phyloP scores from a whole-genome alignment of 805 yeast species.

The Candida parachauliodes region DNA sequence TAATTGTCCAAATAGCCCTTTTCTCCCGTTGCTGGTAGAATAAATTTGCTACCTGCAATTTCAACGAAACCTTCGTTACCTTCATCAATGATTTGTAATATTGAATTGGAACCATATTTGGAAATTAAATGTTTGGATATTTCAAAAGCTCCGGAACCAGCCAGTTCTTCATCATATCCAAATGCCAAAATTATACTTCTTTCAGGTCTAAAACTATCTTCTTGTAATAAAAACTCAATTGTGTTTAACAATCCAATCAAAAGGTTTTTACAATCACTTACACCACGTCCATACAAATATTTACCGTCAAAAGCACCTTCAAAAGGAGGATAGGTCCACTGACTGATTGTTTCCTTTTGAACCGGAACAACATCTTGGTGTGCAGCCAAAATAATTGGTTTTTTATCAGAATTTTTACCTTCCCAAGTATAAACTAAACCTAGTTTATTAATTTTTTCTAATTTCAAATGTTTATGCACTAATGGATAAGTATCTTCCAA shows the following conservation, averaged over 20 bases:
- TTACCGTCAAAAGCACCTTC: slow-evolving; percentile 33
- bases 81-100: slow-evolving; percentile 46
- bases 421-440: slow-evolving; percentile 38
- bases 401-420: slow-evolving; percentile 24
- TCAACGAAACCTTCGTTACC: slow-evolving; percentile 20
- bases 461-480: slow-evolving; percentile 28
- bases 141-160: slow-evolving; percentile 37
- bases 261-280: slow-evolving; percentile 38
- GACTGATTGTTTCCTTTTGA: slow-evolving; percentile 32
- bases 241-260: slow-evolving; percentile 41
- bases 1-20: slow-evolving; percentile 44
- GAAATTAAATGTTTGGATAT: slow-evolving; percentile 32
- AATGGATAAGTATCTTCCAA: slow-evolving; percentile 31
- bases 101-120: slow-evolving; percentile 39
- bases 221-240: slow-evolving; percentile 29
- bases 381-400: slow-evolving; percentile 36
- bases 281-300: slow-evolving; percentile 33
- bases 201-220: slow-evolving; percentile 33
- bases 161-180: slow-evolving; percentile 50
- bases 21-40: slow-evolving; percentile 46
- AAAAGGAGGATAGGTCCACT: slow-evolving; percentile 38
- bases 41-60: slow-evolving; percentile 35
- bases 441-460: slow-evolving; percentile 32
- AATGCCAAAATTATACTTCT: slow-evolving; percentile 45
- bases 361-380: slow-evolving; percentile 44